Evolutionary conservation across 768 basidiomycete species (phyloP), one percentile per base, ranked within the genome.

Genomic region (Hypholoma fasciculare): DNA sequence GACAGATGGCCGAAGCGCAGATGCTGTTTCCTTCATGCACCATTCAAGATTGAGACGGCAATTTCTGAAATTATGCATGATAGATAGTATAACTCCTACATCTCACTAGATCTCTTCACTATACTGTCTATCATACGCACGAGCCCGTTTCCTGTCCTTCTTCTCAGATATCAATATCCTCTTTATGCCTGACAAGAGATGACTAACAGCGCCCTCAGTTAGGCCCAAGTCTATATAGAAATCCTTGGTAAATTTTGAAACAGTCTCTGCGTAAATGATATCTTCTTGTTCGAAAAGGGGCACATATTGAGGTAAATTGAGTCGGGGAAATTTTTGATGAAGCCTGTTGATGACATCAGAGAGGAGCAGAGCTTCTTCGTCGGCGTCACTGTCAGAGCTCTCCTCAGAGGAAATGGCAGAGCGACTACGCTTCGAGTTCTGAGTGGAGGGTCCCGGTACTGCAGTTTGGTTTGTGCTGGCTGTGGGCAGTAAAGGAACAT

Each of bases 201-300:
- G 40, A 20, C 59, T 46, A 7, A 60, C 51, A 38, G 38, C 51
- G 27, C 59, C 62, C 17, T 54, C 44, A 47, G 54, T 52, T 50
- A 64, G 59, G 20, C 63, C 63, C 50, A 61, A 37, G 20, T 49
- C n/a, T 4, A 40, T 17, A 40, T 56, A 58, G 44, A 50, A 59
- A 14, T 54, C 42, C 36, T 51, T 39, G 12, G 39, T n/a, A 34
- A 63, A 55, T n/a, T 19, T 59, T 56, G 26, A 46, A 19, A 52
- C 57, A 42, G 42, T 55, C 14, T 59, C 50, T 1, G 60, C 60
- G 46, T 63, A 63, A 30, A 55, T 48, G 23, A 63, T 58, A 11
- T 56, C 56, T 4, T 54, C 17, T 5, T 49, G 23, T 17, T 40
- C n/a, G 9, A 63, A 20, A 40, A 49, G 27, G n/a, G 52, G n/a